phyloP scores from a whole-genome alignment of 2,329 filamentous ascomycete genomes.

The Neonectria coccinea region DNA sequence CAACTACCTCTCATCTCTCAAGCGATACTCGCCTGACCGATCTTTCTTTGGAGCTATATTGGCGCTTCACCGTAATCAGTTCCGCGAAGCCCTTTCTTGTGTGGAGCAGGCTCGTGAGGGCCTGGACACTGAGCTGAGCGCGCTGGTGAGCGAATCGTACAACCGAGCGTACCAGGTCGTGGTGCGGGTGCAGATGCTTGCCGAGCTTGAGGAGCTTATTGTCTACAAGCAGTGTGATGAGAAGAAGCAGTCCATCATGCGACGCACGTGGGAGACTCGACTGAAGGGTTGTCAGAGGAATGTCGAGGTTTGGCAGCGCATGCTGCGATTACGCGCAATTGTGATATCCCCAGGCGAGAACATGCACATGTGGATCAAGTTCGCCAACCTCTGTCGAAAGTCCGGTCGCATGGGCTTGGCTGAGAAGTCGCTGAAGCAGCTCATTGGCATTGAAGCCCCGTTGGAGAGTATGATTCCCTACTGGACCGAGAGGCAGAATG shows the following conservation, averaged over 20 bases:
- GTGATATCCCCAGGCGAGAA: conserved; percentile 94
- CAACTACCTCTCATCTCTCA: conserved; percentile 95
- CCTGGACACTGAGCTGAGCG: conserved; percentile 94
- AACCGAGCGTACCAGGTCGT: conserved; percentile 98
- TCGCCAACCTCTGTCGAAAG: conserved; percentile 97
- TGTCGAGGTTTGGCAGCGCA: conserved; percentile 97
- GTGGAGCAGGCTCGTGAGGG: conserved; percentile 94
- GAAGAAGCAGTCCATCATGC: conserved; percentile 90
- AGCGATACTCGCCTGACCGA: conserved; percentile 89
- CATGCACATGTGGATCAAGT: conserved; percentile 99
- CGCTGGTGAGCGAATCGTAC: conserved; percentile 97
- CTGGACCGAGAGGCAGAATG: conserved; percentile 57
- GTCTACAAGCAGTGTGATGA: conserved; percentile 95
- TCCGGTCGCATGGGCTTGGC: conserved; percentile 93
- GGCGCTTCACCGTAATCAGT: conserved; percentile 94
- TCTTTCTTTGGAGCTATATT: conserved; percentile 98
- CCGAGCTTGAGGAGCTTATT: conserved; percentile 97
- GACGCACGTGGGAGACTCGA: conserved; percentile 94
- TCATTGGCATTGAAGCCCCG: conserved; percentile 79
- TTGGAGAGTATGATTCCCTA: conserved; percentile 72
- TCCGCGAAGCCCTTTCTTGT: conserved; percentile 87
- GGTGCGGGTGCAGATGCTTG: conserved; percentile 98
- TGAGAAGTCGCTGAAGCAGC: conserved; percentile 91
- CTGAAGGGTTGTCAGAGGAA: conserved; percentile 96
- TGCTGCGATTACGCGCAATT: conserved; percentile 92